Evolutionary conservation across 2,329 filamentous ascomycete species (phyloP).

Genomic region (Furcasterigmium sp.): DNA sequence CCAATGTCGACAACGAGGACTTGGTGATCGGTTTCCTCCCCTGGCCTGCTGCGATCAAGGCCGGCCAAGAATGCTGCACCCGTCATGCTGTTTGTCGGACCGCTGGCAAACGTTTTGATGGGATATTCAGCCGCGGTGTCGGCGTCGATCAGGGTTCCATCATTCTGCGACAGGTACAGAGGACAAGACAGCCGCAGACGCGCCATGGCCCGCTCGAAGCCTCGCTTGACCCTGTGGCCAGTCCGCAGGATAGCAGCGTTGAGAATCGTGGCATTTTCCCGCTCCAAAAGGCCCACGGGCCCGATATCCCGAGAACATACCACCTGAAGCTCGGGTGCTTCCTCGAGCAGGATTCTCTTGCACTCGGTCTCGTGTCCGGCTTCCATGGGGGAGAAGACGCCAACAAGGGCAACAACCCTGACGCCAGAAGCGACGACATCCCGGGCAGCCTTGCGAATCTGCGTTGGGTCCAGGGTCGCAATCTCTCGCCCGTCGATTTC

Average conservation of each 20-base stretch:
- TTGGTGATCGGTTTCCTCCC: constrained; percentile 18
- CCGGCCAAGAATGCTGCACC: constrained; percentile 48
- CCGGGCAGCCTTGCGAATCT: constrained; percentile 27
- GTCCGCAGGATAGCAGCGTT: constrained; percentile 58
- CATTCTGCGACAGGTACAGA: constrained; percentile 59
- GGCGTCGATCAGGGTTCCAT: constrained; percentile 54
- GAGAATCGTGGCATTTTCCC: constrained; percentile 60
- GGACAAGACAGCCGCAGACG: constrained; percentile 45
- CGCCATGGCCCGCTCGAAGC: constrained; percentile 47
- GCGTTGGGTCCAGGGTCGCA: constrained; percentile 33
- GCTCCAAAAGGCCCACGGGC: constrained; percentile 50
- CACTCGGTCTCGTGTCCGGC: constrained; percentile 44
- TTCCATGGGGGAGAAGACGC: constrained; percentile 50
- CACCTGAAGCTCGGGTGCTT: constrained; percentile 36
- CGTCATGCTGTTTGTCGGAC: constrained; percentile 48
- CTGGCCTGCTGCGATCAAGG: constrained; percentile 23
- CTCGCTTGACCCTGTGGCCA: constrained; percentile 49
- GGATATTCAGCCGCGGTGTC: constrained; percentile 49
- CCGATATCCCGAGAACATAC: constrained; percentile 48
- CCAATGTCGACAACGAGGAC: constrained; percentile 53
- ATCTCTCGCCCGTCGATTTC: constrained; percentile 46
- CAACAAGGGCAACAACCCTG: constrained; percentile 39
- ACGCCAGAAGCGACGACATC: constrained; percentile 35
- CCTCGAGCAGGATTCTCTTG: constrained; percentile 32
- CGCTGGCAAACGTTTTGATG: constrained; percentile 49